A percentile compares a stretch with the other conserved stretches of the same genome.
phyloP scores from a whole-genome alignment of 2,329 filamentous ascomycete species.

The Alternaria sp. region DNA sequence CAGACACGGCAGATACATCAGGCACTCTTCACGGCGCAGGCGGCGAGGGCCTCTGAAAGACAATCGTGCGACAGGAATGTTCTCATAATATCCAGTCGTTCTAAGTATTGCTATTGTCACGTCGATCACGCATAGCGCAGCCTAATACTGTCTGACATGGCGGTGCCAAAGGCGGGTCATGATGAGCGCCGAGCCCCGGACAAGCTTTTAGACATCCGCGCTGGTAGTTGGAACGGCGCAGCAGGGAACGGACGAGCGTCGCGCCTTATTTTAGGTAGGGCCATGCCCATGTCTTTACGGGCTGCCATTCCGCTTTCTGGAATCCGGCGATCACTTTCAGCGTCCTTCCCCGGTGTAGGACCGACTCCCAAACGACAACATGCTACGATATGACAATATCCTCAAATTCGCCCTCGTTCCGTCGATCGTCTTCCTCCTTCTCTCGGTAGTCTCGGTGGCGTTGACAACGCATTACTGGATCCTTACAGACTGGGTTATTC shows the following conservation, averaged over 20 bases:
- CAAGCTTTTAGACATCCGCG: constrained; percentile 15
- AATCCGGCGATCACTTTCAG: constrained; percentile 8
- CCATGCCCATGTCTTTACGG: constrained; percentile 15
- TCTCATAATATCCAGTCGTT: constrained; percentile 13
- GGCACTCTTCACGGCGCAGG: constrained; percentile 2
- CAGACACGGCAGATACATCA: background rate
- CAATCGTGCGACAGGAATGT: constrained; percentile 7
- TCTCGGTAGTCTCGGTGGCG: constrained; percentile 37
- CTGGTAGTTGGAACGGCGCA: constrained; percentile 9
- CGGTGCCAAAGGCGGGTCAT: constrained; percentile 14
- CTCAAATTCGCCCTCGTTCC: constrained; percentile 33
- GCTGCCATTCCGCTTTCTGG: constrained; percentile 8
- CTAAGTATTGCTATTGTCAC: constrained; percentile 1
- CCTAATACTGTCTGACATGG: constrained; percentile 2
- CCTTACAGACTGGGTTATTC: constrained; percentile 36
- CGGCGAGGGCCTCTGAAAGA: constrained; percentile 4
- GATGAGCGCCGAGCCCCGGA: constrained; percentile 15
- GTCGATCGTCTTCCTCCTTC: constrained; percentile 31
- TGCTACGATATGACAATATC: constrained; percentile 28
- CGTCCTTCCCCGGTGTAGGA: constrained; percentile 4
- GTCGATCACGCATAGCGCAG: constrained; percentile 15
- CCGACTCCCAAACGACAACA: constrained; percentile 5
- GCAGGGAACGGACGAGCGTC: constrained; percentile 14
- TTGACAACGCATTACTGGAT: constrained; percentile 42
- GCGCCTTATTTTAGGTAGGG: constrained; percentile 21